Evolutionary conservation across 345 rosid species (phyloP).

Genomic region (Eucalyptus marginata): DNA sequence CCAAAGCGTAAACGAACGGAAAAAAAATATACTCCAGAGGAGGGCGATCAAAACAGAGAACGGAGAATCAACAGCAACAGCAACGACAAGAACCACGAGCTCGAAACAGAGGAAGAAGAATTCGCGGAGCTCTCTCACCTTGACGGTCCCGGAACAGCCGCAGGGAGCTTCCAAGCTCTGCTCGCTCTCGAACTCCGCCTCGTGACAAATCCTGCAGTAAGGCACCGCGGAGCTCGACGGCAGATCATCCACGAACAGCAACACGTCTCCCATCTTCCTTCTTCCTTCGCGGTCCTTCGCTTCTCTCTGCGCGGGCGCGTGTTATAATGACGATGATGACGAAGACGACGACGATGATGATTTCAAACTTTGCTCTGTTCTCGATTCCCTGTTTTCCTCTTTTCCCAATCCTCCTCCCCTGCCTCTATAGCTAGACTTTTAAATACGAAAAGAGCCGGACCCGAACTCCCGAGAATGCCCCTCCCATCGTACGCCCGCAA

Average conservation of each 20-base stretch:
- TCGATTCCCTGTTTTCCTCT: not conserved
- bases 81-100: not conserved
- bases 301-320: not conserved
- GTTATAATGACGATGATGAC: not conserved
- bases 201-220: slow-evolving; percentile 87
- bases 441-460: not conserved
- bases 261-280: slow-evolving; percentile 43
- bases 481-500: not conserved
- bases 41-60: not conserved
- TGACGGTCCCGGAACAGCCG: slow-evolving; percentile 85
- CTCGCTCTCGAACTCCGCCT: slow-evolving; percentile 56
- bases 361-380: not conserved
- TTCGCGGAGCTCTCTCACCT: slow-evolving; percentile 24
- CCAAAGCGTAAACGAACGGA: not conserved
- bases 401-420: no score
- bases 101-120: no score
- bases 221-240: slow-evolving; percentile 10
- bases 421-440: not conserved
- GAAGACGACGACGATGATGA: not conserved
- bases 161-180: slow-evolving; percentile 82
- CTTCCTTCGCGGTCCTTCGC: not conserved
- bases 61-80: not conserved
- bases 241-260: slow-evolving; percentile 37
- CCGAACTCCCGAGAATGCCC: not conserved
- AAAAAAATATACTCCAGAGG: not conserved